Evolutionary conservation across 1,139 yeast species (phyloP).

Genomic region (Spathaspora sp.): DNA sequence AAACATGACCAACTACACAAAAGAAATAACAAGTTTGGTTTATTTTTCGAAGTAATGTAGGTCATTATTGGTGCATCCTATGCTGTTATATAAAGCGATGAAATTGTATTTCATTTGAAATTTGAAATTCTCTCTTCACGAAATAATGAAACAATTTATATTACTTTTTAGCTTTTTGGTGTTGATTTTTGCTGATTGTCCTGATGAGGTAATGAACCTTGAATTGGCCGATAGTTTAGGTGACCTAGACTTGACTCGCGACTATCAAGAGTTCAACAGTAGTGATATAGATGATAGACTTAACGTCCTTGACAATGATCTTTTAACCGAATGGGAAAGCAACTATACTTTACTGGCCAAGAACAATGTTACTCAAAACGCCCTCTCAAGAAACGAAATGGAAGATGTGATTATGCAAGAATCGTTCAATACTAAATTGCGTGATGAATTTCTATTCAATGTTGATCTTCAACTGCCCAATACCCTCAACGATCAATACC

Average conservation of each 20-base stretch:
- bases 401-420: constrained; percentile 41
- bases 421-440: constrained; percentile 18
- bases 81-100: no score
- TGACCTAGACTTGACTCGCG: background rate
- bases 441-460: constrained; percentile 56
- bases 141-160: background rate
- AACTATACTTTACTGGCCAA: constrained; percentile 51
- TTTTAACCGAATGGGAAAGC: constrained; percentile 51
- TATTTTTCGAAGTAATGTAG: no score
- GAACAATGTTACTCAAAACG: constrained; percentile 59
- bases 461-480: constrained; percentile 63
- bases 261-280: no score
- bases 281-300: background rate
- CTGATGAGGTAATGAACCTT: background rate
- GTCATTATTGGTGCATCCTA: no score
- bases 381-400: constrained; percentile 52
- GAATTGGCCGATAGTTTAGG: background rate
- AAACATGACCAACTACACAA: no score
- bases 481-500: constrained; percentile 72
- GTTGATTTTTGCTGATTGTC: background rate
- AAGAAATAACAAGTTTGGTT: no score
- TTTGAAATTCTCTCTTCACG: no score
- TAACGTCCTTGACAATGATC: constrained; percentile 29
- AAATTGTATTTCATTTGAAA: no score
- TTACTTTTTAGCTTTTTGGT: background rate